Evolutionary conservation across 768 basidiomycete genomes (phyloP).

Genomic region (Amylocystis lapponica): DNA sequence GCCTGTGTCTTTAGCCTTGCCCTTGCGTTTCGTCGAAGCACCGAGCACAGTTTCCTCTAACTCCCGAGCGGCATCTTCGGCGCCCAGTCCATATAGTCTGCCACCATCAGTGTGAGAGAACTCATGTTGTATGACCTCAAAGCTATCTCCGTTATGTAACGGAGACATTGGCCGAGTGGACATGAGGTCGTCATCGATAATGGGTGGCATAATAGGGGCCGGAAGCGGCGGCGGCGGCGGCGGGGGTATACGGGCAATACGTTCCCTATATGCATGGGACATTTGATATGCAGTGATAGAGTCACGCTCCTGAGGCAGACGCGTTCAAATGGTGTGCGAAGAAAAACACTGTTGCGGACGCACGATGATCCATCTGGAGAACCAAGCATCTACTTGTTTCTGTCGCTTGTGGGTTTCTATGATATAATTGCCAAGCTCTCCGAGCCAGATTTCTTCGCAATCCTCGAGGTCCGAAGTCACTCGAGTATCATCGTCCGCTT

Average conservation of each 20-base stretch:
- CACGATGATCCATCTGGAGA: conserved; percentile 62
- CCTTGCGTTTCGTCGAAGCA: conserved; percentile 23
- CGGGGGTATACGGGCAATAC: conserved; percentile 41
- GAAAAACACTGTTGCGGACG: conserved; percentile 15
- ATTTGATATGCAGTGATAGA: conserved; percentile 51
- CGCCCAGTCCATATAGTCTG: conserved; percentile 20
- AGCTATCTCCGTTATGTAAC: conserved; percentile 18
- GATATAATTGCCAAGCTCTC: conserved; percentile 63
- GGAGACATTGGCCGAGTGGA: conserved; percentile 32
- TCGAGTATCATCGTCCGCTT: conserved; percentile 37
- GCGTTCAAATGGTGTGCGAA: neutral
- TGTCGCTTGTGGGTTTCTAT: conserved; percentile 69
- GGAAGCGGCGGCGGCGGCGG: conserved; percentile 32
- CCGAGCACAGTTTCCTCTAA: conserved; percentile 52
- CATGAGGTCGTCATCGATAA: conserved; percentile 27
- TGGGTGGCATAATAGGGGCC: conserved; percentile 25
- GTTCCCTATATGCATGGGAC: conserved; percentile 51
- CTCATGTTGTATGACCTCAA: conserved; percentile 21
- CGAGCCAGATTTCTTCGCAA: conserved; percentile 70
- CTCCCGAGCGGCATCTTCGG: conserved; percentile 54
- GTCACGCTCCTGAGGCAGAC: conserved; percentile 61
- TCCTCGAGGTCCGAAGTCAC: conserved; percentile 73
- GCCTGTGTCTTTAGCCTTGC: conserved; percentile 40
- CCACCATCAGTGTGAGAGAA: conserved; percentile 10
- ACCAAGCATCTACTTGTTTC: conserved; percentile 68